A percentile compares a stretch with the other conserved stretches of the same genome.
Evolutionary conservation across 768 basidiomycete genomes (phyloP).

Genomic region (Boletus sp.): DNA sequence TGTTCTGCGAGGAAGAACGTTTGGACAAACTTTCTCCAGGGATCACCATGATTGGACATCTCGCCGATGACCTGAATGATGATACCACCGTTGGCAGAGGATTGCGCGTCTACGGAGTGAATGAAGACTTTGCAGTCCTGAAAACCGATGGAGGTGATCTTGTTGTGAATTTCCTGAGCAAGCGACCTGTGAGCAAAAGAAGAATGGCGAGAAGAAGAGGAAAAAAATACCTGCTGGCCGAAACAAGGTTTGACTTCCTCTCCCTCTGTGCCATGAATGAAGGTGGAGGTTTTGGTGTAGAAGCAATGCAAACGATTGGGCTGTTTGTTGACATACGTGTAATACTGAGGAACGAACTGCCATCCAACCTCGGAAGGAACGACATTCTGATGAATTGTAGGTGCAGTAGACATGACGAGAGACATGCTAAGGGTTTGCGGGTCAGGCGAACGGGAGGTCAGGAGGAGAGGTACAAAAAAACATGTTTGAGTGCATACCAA

Average conservation of each 20-base stretch:
- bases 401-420: slow-evolving; percentile 39
- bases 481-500: slow-evolving; percentile 15
- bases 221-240: slow-evolving; percentile 78
- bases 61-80: slow-evolving; percentile 99
- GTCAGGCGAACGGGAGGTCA: background rate
- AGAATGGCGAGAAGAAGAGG: slow-evolving; percentile 1
- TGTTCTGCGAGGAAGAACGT: slow-evolving; percentile 99
- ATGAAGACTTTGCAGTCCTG: slow-evolving; percentile 98
- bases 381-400: slow-evolving; percentile 58
- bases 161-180: slow-evolving; percentile 89
- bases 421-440: slow-evolving; percentile 25
- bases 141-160: slow-evolving; percentile 92
- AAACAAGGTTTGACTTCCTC: slow-evolving; percentile 87
- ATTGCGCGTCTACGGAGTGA: slow-evolving; percentile 96
- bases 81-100: slow-evolving; percentile 91
- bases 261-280: slow-evolving; percentile 96
- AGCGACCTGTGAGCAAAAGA: slow-evolving; percentile 2
- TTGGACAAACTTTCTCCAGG: slow-evolving; percentile 99
- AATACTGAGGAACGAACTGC: slow-evolving; percentile 99
- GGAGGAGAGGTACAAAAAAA: background rate
- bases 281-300: slow-evolving; percentile 97
- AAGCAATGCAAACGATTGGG: slow-evolving; percentile 97
- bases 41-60: slow-evolving; percentile 88
- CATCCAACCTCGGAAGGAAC: slow-evolving; percentile 95
- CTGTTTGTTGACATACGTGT: slow-evolving; percentile 98